Evolutionary conservation across 345 rosid species (phyloP).

Genomic region (Corchorus capsularis): DNA sequence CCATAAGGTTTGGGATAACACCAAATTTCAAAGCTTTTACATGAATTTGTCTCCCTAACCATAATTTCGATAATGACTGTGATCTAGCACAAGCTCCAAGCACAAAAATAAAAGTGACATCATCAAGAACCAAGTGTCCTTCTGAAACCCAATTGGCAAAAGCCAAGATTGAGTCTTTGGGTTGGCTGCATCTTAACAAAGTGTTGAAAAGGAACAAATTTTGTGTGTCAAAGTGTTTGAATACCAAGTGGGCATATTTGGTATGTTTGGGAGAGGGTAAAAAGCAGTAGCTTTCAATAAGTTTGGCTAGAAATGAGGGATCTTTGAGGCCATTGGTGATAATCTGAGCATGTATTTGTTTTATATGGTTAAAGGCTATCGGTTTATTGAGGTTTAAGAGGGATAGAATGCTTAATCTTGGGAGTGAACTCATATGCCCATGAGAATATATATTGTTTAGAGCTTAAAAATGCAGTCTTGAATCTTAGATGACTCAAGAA

Average conservation of each 20-base stretch:
- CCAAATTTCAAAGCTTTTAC: slow-evolving; percentile 42
- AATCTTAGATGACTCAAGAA: neutral
- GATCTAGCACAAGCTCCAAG: slow-evolving; percentile 68
- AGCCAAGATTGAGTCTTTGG: slow-evolving; percentile 43
- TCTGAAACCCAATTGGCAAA: slow-evolving; percentile 50
- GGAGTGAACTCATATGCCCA: slow-evolving; percentile 26
- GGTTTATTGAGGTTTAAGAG: slow-evolving; percentile 34
- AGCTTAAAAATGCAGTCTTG: neutral
- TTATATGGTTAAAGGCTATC: slow-evolving; percentile 30
- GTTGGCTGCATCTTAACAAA: slow-evolving; percentile 52
- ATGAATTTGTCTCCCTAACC: slow-evolving; percentile 54
- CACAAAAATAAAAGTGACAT: slow-evolving; percentile 48
- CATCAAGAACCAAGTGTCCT: slow-evolving; percentile 37
- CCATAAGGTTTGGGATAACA: slow-evolving; percentile 35
- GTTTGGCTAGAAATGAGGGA: slow-evolving; percentile 42
- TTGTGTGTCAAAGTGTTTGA: slow-evolving; percentile 34
- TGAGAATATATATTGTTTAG: neutral
- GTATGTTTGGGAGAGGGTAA: slow-evolving; percentile 34
- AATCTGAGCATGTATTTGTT: slow-evolving; percentile 62
- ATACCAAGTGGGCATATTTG: slow-evolving; percentile 38
- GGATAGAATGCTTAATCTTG: slow-evolving; percentile 28
- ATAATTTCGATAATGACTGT: slow-evolving; percentile 31
- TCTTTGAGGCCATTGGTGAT: slow-evolving; percentile 41
- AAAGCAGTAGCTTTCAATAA: slow-evolving; percentile 48
- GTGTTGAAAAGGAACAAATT: slow-evolving; percentile 68